phyloP scores from a whole-genome alignment of 257 asterid species.

The Penstemon newberryi region DNA sequence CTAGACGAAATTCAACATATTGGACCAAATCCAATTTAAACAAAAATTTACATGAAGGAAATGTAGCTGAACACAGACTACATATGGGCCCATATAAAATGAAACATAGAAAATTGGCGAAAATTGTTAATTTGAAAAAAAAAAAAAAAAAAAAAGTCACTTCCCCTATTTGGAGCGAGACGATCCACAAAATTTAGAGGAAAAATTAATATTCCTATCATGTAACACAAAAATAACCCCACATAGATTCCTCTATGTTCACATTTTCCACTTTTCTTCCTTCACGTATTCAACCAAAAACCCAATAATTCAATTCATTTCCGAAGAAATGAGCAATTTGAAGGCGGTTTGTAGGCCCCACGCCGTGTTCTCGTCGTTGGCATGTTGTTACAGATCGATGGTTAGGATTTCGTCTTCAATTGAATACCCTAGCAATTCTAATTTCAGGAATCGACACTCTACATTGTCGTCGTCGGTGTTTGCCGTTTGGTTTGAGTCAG shows the following conservation, averaged over 20 bases:
- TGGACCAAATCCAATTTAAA: too few relatives aligned
- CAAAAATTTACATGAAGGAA: too few relatives aligned
- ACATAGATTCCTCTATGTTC: slow-evolving; percentile 30
- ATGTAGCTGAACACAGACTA: too few relatives aligned
- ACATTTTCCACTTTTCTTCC: slow-evolving; percentile 33
- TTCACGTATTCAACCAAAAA: slow-evolving; percentile 36
- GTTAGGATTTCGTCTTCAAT: slow-evolving; percentile 45
- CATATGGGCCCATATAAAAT: not conserved
- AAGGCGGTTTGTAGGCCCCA: slow-evolving; percentile 73
- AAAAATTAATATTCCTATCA: not conserved
- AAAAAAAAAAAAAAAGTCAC: not conserved
- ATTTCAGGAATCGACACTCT: slow-evolving; percentile 19
- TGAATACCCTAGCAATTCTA: slow-evolving; percentile 30
- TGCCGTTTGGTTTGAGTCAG: slow-evolving; percentile 37
- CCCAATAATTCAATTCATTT: not conserved
- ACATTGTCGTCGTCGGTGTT: slow-evolving; percentile 34
- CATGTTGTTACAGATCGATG: slow-evolving; percentile 64
- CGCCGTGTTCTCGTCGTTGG: slow-evolving; percentile 54
- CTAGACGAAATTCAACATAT: too few relatives aligned
- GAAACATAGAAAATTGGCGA: slow-evolving; percentile 13
- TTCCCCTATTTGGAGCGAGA: slow-evolving; percentile 51
- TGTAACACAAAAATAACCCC: slow-evolving; percentile 10
- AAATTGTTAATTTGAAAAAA: slow-evolving; percentile 11
- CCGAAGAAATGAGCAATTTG: slow-evolving; percentile 59
- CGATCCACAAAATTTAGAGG: slow-evolving; percentile 47